Base-by-base conservation (phyloP, 305 asterid species). In the Fraxinus xanthoxyloides region DNA sequence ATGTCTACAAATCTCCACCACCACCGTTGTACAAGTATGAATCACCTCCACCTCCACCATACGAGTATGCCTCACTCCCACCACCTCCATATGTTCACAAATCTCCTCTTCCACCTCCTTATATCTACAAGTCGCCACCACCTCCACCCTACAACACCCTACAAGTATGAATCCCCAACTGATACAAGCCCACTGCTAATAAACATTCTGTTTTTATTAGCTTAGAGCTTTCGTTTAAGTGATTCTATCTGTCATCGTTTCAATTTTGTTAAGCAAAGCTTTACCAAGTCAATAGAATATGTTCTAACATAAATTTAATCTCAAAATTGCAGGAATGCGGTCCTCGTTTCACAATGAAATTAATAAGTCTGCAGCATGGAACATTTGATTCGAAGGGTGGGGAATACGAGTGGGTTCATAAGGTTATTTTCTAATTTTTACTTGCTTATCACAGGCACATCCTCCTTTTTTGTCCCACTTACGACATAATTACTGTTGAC, bases 351-450 rank as follows among this genome's bases (percentile, higher is more conserved):
- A 93, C 97, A 19, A 75, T 0, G 89, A 95, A 95, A 86, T 91
- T 95, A 74, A 86, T 85, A 81, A 94, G 97, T 87, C 92, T 95
- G 79, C 97, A 94, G 80, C 95, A 95, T 70, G 98, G 99, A 80
- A 95, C 98, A 34, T 95, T 95, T 79, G 98, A 94, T 84, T 89
- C 98, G 0, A 91, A 86, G 88, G 93, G 93, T 69, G 98, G 98
- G 76, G 99, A 95, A 88, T 95, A 88, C 78, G 98, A 95, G 86
- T 95, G 99, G 99, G 95, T 88, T 76, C 99, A 94, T 88, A 95
- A 94, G 98, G 98, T 93, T 83, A 86, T 26, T 65, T 81, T 26
- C 61, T 40, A 2, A 34, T 32, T n/a, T 75, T 35, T 43, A 63
- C 32, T 4, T 6, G 34, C 30, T 69, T 43, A 15, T 63, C 35